Base-by-base conservation (phyloP, 1,284 basidiomycete genomes). In the Ganoderma sinense region DNA sequence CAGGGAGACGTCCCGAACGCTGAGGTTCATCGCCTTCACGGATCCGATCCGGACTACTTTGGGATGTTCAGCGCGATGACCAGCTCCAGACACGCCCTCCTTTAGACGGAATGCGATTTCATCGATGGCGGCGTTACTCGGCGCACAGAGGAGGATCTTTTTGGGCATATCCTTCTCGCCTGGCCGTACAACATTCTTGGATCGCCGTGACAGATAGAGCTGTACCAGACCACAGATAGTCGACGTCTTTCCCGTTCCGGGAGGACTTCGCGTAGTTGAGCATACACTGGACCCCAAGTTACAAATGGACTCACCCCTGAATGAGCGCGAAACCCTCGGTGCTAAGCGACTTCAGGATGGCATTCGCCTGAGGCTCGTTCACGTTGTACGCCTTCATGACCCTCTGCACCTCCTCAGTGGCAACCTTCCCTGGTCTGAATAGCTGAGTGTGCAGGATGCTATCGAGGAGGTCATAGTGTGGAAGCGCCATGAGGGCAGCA, bases 51-150 rank as follows among this genome's bases (percentile, higher is more conserved):
- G 92, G 26, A 99, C 97, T 5, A 99, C 91, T 67, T 93, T 97
- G 33, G 94, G 89, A 20, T 84, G 78, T 26, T 89, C 82, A 8
- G 86, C 82, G 65, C 84, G 83, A 62, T 89, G 90, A 33, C 88
- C 84, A 13, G 89, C 80, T 26, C 88, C 86, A 43, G 89, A 87
- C 43, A 94, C 89, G 5, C 94, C 92, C 45, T 94, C 91, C 79
- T 94, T 94, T 53, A 99, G 83, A 67, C 98, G 92, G 77, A 90
- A 89, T 7, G 96, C 95, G 33, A 99, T 92, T 83, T 99, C 98
- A 79, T 99, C 97, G 64, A 99, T 97, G 53, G 98, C 98, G 18
- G 98, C 98, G 80, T 99, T 99, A 84, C 95, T 97, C 1, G 98
- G 98, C 0, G 98, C 98, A 78, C 98, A 99, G 36, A 99, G 86